A percentile compares a stretch with the other conserved stretches of the same genome.
Evolutionary conservation across 2,329 filamentous ascomycete genomes (phyloP).

Genomic region (Xylariaceae sp.): DNA sequence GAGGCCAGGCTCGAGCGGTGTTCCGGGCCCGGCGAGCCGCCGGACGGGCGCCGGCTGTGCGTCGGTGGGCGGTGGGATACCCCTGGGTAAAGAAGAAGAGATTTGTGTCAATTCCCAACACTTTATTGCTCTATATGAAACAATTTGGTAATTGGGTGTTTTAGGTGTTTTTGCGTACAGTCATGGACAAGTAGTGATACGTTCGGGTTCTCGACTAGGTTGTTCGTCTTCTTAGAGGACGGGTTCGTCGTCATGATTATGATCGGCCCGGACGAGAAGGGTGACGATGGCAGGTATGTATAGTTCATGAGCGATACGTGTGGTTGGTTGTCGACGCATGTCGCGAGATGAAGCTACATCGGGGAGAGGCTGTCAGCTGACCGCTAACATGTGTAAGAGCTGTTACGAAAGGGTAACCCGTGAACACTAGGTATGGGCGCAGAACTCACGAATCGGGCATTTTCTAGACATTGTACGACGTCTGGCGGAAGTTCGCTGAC

Average conservation of each 20-base stretch:
- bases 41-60: slow-evolving; percentile 52
- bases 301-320: slow-evolving; percentile 99
- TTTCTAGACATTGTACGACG: slow-evolving; percentile 86
- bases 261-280: slow-evolving; percentile 64
- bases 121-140: neutral
- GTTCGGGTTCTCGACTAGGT: slow-evolving; percentile 76
- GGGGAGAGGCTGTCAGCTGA: too few relatives aligned
- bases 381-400: too few relatives aligned
- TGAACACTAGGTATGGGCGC: neutral
- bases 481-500: slow-evolving; percentile 71
- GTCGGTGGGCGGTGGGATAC: slow-evolving; percentile 86
- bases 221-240: slow-evolving; percentile 71
- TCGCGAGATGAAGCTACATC: slow-evolving; percentile 84
- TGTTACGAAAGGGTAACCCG: too few relatives aligned
- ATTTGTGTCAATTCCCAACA: too few relatives aligned
- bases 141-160: neutral
- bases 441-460: slow-evolving; percentile 78
- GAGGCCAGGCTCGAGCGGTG: slow-evolving; percentile 71
- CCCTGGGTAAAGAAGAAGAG: slow-evolving; percentile 43
- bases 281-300: slow-evolving; percentile 82
- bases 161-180: slow-evolving; percentile 46
- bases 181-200: slow-evolving; percentile 96
- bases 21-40: slow-evolving; percentile 59
- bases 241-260: slow-evolving; percentile 93
- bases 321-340: slow-evolving; percentile 74